phyloP scores from a whole-genome alignment of 2,329 filamentous ascomycete species.

The Fusarium poae region DNA sequence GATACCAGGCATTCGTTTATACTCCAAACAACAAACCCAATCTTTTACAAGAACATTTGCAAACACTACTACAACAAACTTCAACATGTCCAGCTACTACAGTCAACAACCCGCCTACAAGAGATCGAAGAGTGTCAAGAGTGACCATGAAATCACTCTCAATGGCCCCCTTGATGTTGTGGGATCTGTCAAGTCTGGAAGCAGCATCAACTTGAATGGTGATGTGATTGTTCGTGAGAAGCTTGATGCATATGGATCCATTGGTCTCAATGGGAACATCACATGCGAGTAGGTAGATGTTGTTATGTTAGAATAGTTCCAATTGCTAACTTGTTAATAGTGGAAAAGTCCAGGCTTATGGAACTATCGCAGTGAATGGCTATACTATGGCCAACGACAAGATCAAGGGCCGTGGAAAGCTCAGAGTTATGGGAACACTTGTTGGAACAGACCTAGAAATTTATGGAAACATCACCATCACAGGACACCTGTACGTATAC shows the following conservation, averaged over 20 bases:
- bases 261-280: slow-evolving; percentile 59
- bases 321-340: slow-evolving; percentile 45
- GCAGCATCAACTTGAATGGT: slow-evolving; percentile 59
- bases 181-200: slow-evolving; percentile 61
- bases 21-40: not conserved
- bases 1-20: not conserved
- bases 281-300: slow-evolving; percentile 56
- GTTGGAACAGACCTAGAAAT: slow-evolving; percentile 61
- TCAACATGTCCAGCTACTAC: slow-evolving; percentile 49
- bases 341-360: slow-evolving; percentile 61
- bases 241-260: slow-evolving; percentile 62
- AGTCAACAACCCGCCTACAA: slow-evolving; percentile 40
- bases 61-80: slow-evolving; percentile 1
- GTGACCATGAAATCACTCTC: slow-evolving; percentile 57
- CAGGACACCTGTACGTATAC: slow-evolving; percentile 57
- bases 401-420: slow-evolving; percentile 62
- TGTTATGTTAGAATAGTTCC: accelerated
- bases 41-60: not conserved
- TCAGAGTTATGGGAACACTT: slow-evolving; percentile 59
- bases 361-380: slow-evolving; percentile 60
- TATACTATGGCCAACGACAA: slow-evolving; percentile 57
- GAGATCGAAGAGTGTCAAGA: slow-evolving; percentile 58
- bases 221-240: slow-evolving; percentile 60
- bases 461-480: slow-evolving; percentile 61
- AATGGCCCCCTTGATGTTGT: slow-evolving; percentile 62